Evolutionary conservation across 331 rosid species (phyloP).

Genomic region (Erythrophleum ivorense): DNA sequence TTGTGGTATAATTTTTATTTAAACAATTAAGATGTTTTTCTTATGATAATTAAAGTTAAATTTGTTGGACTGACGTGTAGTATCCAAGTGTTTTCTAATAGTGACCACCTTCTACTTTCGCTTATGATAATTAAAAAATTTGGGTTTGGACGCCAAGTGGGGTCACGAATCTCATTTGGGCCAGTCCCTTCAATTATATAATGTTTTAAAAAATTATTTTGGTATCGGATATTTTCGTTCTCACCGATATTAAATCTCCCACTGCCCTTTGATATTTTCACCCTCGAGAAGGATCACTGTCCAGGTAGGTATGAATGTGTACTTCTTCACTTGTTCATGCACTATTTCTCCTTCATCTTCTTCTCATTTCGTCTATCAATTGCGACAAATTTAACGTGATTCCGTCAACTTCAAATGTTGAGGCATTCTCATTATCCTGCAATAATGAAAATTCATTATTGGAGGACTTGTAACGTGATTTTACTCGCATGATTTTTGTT

Average conservation of each 20-base stretch:
- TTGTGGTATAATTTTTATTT: too few relatives aligned
- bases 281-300: background rate
- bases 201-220: background rate
- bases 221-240: constrained; percentile 4
- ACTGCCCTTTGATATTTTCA: background rate
- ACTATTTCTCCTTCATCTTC: background rate
- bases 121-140: too few relatives aligned
- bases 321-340: background rate
- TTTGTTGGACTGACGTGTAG: too few relatives aligned
- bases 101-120: too few relatives aligned
- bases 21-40: too few relatives aligned
- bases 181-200: background rate
- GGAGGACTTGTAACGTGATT: background rate
- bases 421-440: background rate
- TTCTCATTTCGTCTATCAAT: background rate
- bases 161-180: background rate
- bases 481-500: background rate
- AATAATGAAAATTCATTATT: background rate
- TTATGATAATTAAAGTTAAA: too few relatives aligned
- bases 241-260: background rate
- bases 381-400: background rate
- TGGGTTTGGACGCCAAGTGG: background rate
- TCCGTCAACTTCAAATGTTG: background rate
- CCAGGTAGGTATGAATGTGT: background rate
- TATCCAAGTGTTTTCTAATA: too few relatives aligned